Base-by-base conservation (phyloP, 2,329 filamentous ascomycete species). In the Cryphonectria japonica region DNA sequence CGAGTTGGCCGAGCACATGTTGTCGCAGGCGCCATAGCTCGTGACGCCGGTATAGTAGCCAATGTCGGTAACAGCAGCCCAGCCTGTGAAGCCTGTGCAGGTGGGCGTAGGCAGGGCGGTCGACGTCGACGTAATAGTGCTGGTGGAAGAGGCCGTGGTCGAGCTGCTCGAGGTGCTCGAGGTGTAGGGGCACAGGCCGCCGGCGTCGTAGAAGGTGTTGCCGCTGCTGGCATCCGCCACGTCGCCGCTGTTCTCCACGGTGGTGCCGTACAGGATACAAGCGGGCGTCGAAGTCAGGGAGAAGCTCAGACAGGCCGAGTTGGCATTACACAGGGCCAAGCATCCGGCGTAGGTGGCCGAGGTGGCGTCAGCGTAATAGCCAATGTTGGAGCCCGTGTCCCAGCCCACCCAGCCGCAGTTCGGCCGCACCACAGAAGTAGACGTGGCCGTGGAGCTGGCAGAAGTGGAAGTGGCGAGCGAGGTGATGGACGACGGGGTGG, bases 191-290 rank as follows among this genome's bases (percentile, higher is more conserved):
- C 71, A 72, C 19, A 39, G 52, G 32, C 65, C 69, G 2, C 71
- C 71, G n/a, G 67, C 52, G 54, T 70, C 67, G n/a, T 73, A 70
- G 16, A 77, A 69, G 1, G 75, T 73, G 64, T 69, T 62, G 7
- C 78, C 78, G 0, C 79, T 79, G 1, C 62, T 50, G 3, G 75
- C 73, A 11, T 80, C 76, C 19, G 80, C 75, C 7, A 81, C 75
- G 52, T 74, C 54, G 14, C 54, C 69, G 43, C 77, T 72, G 7
- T 65, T 68, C 68, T 72, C 71, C 3, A 72, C 71, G 5, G 60
- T 50, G 22, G 70, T 68, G 29, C 37, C 14, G 65, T 72, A 72
- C 16, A 72, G 68, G 32, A 72, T 67, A 26, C 71, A 72, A 1
- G 71, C 71, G 14, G 64, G 69, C 14, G 60, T 29, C 29, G 71